Evolutionary conservation across 495 filamentous ascomycete species (phyloP).

Genomic region (Penicillium parvum): DNA sequence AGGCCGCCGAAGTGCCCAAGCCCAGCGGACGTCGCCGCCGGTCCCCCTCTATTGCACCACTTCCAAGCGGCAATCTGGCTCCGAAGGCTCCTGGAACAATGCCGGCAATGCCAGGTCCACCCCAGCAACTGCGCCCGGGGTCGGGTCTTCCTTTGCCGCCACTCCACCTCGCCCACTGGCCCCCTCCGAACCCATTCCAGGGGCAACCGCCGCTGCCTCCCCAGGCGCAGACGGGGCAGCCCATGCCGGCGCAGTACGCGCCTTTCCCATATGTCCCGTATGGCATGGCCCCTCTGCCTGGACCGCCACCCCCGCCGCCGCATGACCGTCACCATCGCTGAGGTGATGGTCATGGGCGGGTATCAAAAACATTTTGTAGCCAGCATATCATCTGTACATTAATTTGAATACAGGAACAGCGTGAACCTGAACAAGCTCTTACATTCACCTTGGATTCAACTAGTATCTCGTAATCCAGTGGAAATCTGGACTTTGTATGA

Average conservation of each 20-base stretch:
- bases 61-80: constrained; percentile 23
- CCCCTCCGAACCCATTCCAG: constrained; percentile 13
- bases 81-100: constrained; percentile 20
- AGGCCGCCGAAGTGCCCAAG: constrained; percentile 11
- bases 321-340: constrained; percentile 6
- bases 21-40: constrained; percentile 17
- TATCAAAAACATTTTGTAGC: too few relatives aligned
- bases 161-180: constrained; percentile 15
- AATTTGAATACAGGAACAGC: too few relatives aligned
- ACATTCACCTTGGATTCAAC: too few relatives aligned
- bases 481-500: too few relatives aligned
- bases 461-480: too few relatives aligned
- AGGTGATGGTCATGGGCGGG: too few relatives aligned
- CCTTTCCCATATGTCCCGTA: constrained; percentile 25
- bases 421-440: too few relatives aligned
- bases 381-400: too few relatives aligned
- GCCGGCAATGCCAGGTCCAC: constrained; percentile 17
- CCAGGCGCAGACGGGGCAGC: constrained; percentile 15
- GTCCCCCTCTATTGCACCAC: constrained; percentile 19
- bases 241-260: constrained; percentile 22
- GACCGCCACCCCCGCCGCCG: constrained; percentile 1
- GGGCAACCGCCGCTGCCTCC: constrained; percentile 14
- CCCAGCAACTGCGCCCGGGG: constrained; percentile 11
- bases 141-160: constrained; percentile 16
- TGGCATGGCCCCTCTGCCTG: constrained; percentile 10